phyloP scores from a whole-genome alignment of 805 yeast species.

The Candida ascalaphidarum region DNA sequence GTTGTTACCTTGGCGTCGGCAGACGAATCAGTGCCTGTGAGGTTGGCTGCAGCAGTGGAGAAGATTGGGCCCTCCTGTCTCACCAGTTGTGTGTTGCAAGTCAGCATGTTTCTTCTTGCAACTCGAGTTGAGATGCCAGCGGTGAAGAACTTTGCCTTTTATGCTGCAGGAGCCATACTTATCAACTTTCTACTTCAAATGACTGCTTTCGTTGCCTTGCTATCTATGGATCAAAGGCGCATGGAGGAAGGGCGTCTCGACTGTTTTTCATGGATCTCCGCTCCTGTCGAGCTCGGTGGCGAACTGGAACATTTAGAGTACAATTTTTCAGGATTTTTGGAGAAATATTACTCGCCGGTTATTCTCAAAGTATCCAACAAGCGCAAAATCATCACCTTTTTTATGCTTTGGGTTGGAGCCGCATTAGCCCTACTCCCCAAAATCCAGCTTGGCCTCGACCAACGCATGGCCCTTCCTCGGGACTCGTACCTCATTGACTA shows the following conservation, averaged over 20 bases:
- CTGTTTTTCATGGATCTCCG: slow-evolving; percentile 47
- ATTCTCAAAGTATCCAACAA: slow-evolving; percentile 41
- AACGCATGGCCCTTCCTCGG: slow-evolving; percentile 76
- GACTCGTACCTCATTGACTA: slow-evolving; percentile 78
- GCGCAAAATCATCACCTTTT: slow-evolving; percentile 42
- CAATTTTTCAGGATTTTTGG: slow-evolving; percentile 28
- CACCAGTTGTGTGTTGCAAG: slow-evolving; percentile 68
- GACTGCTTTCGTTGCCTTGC: slow-evolving; percentile 69
- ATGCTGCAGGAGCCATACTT: slow-evolving; percentile 79
- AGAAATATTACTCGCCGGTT: slow-evolving; percentile 48
- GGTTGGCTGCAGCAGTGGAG: slow-evolving; percentile 58
- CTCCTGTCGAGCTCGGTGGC: slow-evolving; percentile 5
- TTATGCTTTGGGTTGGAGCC: slow-evolving; percentile 56
- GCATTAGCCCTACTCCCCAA: slow-evolving; percentile 64
- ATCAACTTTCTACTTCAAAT: slow-evolving; percentile 72
- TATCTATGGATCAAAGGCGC: slow-evolving; percentile 59
- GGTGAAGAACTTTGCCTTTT: slow-evolving; percentile 84
- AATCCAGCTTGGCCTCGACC: slow-evolving; percentile 77
- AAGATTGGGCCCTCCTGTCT: slow-evolving; percentile 83
- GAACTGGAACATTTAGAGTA: slow-evolving; percentile 7
- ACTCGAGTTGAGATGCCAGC: slow-evolving; percentile 91
- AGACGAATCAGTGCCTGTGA: slow-evolving; percentile 35
- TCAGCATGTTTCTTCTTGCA: slow-evolving; percentile 73
- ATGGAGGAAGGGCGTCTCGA: slow-evolving; percentile 54
- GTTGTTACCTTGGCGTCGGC: slow-evolving; percentile 39